phyloP scores from a whole-genome alignment of 2,329 filamentous ascomycete species.

The Phyllachora maydis region DNA sequence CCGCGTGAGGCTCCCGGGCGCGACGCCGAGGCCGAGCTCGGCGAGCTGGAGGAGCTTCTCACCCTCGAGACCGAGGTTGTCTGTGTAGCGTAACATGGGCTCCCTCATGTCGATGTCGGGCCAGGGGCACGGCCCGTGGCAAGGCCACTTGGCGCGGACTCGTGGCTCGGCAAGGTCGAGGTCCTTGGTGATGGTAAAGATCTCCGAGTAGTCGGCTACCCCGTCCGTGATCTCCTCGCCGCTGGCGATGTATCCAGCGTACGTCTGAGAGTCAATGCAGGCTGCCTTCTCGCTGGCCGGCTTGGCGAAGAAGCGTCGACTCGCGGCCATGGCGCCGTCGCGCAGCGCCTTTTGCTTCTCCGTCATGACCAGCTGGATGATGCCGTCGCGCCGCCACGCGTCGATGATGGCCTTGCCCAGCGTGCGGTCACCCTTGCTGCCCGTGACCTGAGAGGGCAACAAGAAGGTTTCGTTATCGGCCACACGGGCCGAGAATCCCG shows the following conservation, averaged over 20 bases:
- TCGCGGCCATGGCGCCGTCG: conserved; percentile 14
- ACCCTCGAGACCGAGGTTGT: conserved; percentile 17
- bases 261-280: conserved; percentile 22
- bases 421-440: conserved; percentile 11
- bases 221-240: conserved; percentile 26
- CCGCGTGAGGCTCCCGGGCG: conserved; percentile 16
- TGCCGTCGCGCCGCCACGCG: conserved; percentile 21
- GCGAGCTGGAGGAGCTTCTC: conserved; percentile 22
- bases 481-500: conserved; percentile 9
- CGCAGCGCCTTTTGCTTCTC: conserved; percentile 13
- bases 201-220: conserved; percentile 28
- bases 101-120: conserved; percentile 18
- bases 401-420: conserved; percentile 18
- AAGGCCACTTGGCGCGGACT: conserved; percentile 21
- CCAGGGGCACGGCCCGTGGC: conserved; percentile 27
- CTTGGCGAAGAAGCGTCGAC: conserved; percentile 17
- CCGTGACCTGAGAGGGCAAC: conserved; percentile 16
- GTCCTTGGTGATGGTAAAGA: conserved; percentile 29
- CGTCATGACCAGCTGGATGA: conserved; percentile 21
- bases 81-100: conserved; percentile 18
- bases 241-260: conserved; percentile 25
- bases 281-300: conserved; percentile 15
- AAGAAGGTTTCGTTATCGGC: conserved; percentile 17
- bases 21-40: conserved; percentile 20
- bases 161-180: conserved; percentile 15